Evolutionary conservation across 2,329 filamentous ascomycete genomes (phyloP).

Genomic region (Aureobasidium sp.): DNA sequence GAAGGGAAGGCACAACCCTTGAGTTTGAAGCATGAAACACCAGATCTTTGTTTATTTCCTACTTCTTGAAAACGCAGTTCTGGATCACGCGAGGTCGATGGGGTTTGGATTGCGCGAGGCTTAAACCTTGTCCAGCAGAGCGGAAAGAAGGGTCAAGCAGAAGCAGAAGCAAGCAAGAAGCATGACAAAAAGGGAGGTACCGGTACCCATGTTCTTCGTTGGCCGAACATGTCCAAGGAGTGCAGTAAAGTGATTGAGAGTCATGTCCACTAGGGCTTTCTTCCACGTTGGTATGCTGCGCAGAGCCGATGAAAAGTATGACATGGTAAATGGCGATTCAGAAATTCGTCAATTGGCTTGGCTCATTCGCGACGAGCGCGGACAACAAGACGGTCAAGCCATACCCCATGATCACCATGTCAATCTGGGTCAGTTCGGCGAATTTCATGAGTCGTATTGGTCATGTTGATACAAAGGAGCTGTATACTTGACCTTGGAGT

Average conservation of each 20-base stretch:
- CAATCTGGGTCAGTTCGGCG: neutral
- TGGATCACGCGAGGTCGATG: too few species aligned
- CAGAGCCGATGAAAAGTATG: too few species aligned
- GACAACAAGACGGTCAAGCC: neutral
- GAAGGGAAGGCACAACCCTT: too few species aligned
- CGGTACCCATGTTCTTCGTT: too few species aligned
- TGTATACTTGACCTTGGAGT: constrained; percentile 1
- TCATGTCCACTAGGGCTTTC: neutral
- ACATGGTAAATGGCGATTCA: too few species aligned
- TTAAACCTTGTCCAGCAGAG: neutral
- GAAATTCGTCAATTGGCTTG: neutral
- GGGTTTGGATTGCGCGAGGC: too few species aligned
- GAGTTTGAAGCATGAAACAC: too few species aligned
- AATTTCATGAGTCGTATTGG: constrained; percentile 5
- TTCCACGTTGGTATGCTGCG: too few species aligned
- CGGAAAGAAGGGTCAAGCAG: neutral
- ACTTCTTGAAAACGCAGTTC: too few species aligned
- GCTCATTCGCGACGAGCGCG: neutral
- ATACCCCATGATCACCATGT: neutral
- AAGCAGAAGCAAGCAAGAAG: neutral
- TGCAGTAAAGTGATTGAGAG: neutral
- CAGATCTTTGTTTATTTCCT: too few species aligned
- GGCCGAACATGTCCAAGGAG: neutral
- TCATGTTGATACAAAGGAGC: constrained; percentile 7
- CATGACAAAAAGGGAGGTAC: too few species aligned